Evolutionary conservation across 2,329 filamentous ascomycete species (phyloP).

Genomic region (Colletotrichum cuscutae): DNA sequence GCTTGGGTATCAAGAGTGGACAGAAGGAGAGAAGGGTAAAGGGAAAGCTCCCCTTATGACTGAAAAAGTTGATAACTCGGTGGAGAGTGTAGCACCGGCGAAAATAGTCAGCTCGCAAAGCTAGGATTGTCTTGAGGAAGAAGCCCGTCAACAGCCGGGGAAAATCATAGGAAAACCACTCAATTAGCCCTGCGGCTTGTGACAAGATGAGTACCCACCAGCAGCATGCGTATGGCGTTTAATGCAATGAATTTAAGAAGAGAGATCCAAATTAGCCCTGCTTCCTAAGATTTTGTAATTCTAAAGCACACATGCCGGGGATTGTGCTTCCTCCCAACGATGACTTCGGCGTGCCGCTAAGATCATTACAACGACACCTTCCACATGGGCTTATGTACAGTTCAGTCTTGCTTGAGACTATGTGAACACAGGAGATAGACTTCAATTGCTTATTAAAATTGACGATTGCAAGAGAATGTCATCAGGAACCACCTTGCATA

Average conservation of each 20-base stretch:
- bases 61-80: neutral
- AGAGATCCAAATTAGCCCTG: neutral
- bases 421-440: no score
- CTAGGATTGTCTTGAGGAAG: neutral
- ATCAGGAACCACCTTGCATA: no score
- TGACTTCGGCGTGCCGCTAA: no score
- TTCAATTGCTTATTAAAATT: no score
- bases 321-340: no score
- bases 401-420: no score
- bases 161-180: no score
- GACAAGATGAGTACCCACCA: neutral
- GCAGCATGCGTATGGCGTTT: constrained; percentile 2
- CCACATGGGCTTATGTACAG: no score
- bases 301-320: no score
- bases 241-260: neutral
- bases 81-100: neutral
- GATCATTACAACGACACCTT: no score
- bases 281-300: no score
- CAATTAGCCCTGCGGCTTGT: neutral
- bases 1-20: constrained; percentile 21
- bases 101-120: neutral
- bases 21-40: constrained; percentile 17
- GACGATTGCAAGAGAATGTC: no score
- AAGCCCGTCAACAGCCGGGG: neutral
- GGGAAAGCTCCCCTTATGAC: neutral